Evolutionary conservation across 2,329 filamentous ascomycete species (phyloP).

Genomic region (Zymoseptoria tritici): DNA sequence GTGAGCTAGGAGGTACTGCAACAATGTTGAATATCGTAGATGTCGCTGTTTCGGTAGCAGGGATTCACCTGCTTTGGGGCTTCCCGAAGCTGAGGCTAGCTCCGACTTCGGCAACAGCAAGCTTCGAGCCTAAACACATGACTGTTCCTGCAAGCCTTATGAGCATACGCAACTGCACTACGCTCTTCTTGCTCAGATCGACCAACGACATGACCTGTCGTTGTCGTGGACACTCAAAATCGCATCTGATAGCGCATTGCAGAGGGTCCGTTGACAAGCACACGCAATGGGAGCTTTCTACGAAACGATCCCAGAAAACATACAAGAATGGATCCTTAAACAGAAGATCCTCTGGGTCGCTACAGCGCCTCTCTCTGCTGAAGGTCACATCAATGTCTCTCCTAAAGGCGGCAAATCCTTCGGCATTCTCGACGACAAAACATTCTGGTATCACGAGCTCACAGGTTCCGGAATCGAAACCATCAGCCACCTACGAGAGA

Average conservation of each 20-base stretch:
- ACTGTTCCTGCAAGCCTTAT: neutral
- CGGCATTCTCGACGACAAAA: constrained; percentile 32
- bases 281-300: constrained; percentile 37
- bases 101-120: neutral
- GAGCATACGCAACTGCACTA: neutral
- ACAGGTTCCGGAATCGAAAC: constrained; percentile 40
- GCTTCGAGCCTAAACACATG: neutral
- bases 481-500: constrained; percentile 38
- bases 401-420: constrained; percentile 40
- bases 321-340: constrained; percentile 37
- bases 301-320: constrained; percentile 34
- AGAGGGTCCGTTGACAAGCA: too few relatives aligned
- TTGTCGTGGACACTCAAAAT: too few relatives aligned
- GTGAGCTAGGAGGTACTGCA: too few relatives aligned
- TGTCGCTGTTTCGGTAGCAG: neutral
- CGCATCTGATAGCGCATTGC: too few relatives aligned
- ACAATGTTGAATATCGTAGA: neutral
- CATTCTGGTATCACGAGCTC: constrained; percentile 42
- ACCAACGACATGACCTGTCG: too few relatives aligned
- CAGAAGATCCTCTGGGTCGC: constrained; percentile 40
- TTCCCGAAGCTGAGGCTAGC: neutral
- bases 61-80: neutral
- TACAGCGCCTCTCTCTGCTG: constrained; percentile 34
- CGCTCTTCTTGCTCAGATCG: neutral
- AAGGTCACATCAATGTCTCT: constrained; percentile 40